These are phyloP conservation scores for Paramecium caudatum DNA, from an alignment of 73 alveolate genomes.

Conservation along the genomic window DNA sequence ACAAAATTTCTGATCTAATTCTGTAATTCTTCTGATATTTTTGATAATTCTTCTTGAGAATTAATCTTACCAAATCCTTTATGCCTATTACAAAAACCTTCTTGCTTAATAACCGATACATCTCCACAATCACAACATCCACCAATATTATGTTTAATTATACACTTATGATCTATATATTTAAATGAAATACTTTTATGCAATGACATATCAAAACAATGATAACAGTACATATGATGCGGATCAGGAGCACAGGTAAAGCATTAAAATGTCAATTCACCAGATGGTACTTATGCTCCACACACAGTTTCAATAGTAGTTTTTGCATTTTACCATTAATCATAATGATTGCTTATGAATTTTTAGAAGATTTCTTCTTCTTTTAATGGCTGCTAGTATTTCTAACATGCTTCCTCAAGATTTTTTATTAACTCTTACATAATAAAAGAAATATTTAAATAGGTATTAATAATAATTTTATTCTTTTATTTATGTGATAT, in stretches of 20 bases:
- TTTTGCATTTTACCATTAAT: slow-evolving; percentile 21
- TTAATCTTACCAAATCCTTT: not conserved
- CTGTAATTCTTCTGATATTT: not conserved
- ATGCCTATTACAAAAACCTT: slow-evolving; percentile 19
- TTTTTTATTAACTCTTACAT: too few relatives aligned
- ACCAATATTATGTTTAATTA: slow-evolving; percentile 42
- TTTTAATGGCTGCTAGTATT: not conserved
- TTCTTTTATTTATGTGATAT: too few relatives aligned
- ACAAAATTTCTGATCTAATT: not conserved
- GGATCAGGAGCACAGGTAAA: slow-evolving; percentile 60
- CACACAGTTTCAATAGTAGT: slow-evolving; percentile 27
- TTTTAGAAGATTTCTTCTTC: not conserved
- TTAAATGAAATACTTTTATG: slow-evolving; percentile 14
- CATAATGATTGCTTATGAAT: not conserved
- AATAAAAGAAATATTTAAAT: too few relatives aligned
- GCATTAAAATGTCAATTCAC: slow-evolving; percentile 43
- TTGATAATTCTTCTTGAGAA: not conserved
- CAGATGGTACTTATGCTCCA: not conserved
- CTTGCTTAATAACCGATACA: not conserved
- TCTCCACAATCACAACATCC: slow-evolving; percentile 69
- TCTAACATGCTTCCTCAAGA: too few relatives aligned
- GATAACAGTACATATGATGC: slow-evolving; percentile 50
- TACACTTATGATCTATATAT: slow-evolving; percentile 23
- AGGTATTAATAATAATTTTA: too few relatives aligned
- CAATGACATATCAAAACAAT: not conserved